A percentile compares a stretch with the other conserved stretches of the same genome.
These are phyloP conservation scores for Andrographis paniculata DNA, from an alignment of 305 asterid species.

Conservation along the genomic window DNA sequence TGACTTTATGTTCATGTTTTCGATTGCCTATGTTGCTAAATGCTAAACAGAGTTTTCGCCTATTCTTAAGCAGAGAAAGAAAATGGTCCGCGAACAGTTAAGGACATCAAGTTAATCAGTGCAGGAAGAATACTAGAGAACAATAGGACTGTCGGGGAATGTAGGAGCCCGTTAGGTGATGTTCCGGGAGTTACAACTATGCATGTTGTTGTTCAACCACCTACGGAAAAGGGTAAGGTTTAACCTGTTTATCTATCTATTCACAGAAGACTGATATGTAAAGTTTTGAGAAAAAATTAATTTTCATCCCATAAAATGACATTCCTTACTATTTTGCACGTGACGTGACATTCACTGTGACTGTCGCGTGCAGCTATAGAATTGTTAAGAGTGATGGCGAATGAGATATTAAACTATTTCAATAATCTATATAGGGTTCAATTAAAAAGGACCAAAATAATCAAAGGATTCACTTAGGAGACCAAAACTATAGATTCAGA, in stretches of 20 bases:
- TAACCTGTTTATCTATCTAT: background rate
- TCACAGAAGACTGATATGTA: background rate
- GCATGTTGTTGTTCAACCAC: background rate
- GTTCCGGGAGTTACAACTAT: background rate
- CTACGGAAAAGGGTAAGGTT: background rate
- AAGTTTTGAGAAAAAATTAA: no score
- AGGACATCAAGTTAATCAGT: conserved; percentile 74
- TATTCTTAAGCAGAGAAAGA: conserved; percentile 47
- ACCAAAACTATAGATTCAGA: no score
- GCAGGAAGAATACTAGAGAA: conserved; percentile 84
- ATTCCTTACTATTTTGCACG: no score
- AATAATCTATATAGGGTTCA: no score
- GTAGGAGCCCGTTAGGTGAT: conserved; percentile 54
- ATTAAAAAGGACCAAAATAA: no score
- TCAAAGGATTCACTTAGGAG: no score
- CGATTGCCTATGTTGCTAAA: no score
- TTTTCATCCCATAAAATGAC: no score
- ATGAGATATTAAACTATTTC: no score
- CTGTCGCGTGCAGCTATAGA: no score
- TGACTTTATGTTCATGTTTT: background rate
- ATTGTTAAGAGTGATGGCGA: no score
- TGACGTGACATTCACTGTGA: no score
- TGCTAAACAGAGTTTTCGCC: background rate
- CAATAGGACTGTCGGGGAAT: conserved; percentile 64
- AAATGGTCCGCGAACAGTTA: conserved; percentile 60